A percentile compares a stretch with the other conserved stretches of the same genome.
Conservation (phyloP, 495 filamentous ascomycete genomes). For the Penicillium maclennaniae region DNA sequence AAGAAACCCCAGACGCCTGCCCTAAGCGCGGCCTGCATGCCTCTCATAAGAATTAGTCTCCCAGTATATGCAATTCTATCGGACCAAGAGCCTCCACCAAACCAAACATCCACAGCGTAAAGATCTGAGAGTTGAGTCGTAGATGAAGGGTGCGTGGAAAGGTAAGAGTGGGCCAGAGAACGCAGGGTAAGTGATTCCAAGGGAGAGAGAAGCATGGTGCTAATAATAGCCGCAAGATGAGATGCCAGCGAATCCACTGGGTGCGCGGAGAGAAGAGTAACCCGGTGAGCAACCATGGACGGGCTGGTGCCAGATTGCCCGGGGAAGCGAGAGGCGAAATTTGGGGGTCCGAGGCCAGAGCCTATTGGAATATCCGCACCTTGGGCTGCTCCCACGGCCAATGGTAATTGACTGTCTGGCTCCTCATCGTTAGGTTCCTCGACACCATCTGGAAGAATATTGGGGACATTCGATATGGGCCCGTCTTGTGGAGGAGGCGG, state of each 20-base stretch:
- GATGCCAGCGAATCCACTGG: constrained; percentile 44
- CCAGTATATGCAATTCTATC: constrained; percentile 39
- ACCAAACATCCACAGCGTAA: constrained; percentile 35
- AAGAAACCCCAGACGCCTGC: constrained; percentile 43
- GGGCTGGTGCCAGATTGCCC: constrained; percentile 6
- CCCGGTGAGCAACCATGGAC: constrained; percentile 30
- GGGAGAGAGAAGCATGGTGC: constrained; percentile 41
- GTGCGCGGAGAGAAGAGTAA: constrained; percentile 50
- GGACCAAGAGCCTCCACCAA: constrained; percentile 37
- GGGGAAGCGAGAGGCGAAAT: constrained; percentile 14
- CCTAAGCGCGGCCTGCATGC: constrained; percentile 43
- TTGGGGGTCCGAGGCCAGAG: background rate
- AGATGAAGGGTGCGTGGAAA: constrained; percentile 27
- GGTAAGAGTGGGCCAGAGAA: constrained; percentile 41
- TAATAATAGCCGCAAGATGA: constrained; percentile 42
- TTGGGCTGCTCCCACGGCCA: constrained; percentile 3
- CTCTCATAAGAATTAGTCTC: constrained; percentile 43
- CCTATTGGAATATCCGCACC: constrained; percentile 1
- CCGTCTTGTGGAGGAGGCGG: constrained; percentile 10
- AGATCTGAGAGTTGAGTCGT: constrained; percentile 27
- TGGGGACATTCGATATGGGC: constrained; percentile 12
- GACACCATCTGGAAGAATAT: constrained; percentile 33
- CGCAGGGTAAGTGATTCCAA: constrained; percentile 48
- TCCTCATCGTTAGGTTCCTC: constrained; percentile 34
- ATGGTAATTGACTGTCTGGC: constrained; percentile 7